These are phyloP conservation scores for Golubevia sp. DNA, from an alignment of 1,284 basidiomycete genomes.

Conservation along the genomic window DNA sequence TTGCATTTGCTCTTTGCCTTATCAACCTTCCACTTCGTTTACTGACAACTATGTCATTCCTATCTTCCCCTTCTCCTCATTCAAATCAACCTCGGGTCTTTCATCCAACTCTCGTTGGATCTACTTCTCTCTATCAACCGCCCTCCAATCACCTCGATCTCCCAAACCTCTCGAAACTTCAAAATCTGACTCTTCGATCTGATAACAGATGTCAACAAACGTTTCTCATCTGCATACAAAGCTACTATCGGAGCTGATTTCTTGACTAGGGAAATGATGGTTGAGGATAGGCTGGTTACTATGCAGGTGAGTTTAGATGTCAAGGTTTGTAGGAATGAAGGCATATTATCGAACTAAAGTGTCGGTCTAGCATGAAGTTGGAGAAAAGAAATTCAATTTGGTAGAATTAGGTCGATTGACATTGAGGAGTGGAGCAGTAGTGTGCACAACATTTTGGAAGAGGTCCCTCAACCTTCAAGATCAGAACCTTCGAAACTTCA, in stretches of 20 bases:
- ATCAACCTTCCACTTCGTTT: not conserved
- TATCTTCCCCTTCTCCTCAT: conserved; percentile 1
- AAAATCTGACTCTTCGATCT: too few relatives aligned
- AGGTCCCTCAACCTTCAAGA: too few relatives aligned
- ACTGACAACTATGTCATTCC: not conserved
- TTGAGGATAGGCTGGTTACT: conserved; percentile 95
- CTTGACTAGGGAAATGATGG: conserved; percentile 97
- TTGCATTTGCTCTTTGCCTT: too few relatives aligned
- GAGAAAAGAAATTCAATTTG: too few relatives aligned
- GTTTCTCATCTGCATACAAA: conserved; percentile 99
- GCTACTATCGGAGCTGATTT: conserved; percentile 64
- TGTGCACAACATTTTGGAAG: too few relatives aligned
- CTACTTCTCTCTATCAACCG: not conserved
- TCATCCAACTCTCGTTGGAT: not conserved
- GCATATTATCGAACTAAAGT: too few relatives aligned
- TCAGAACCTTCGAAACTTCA: not conserved
- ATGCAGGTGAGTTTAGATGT: conserved; percentile 80
- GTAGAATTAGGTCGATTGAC: too few relatives aligned
- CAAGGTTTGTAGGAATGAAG: too few relatives aligned
- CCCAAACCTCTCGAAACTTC: too few relatives aligned
- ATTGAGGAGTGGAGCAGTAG: too few relatives aligned
- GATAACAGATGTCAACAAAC: conserved; percentile 88
- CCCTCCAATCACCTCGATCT: not conserved
- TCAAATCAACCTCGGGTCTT: not conserved
- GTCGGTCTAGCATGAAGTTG: too few relatives aligned